Base-by-base conservation (phyloP, 495 filamentous ascomycete genomes). In the Penicillium goetzii region DNA sequence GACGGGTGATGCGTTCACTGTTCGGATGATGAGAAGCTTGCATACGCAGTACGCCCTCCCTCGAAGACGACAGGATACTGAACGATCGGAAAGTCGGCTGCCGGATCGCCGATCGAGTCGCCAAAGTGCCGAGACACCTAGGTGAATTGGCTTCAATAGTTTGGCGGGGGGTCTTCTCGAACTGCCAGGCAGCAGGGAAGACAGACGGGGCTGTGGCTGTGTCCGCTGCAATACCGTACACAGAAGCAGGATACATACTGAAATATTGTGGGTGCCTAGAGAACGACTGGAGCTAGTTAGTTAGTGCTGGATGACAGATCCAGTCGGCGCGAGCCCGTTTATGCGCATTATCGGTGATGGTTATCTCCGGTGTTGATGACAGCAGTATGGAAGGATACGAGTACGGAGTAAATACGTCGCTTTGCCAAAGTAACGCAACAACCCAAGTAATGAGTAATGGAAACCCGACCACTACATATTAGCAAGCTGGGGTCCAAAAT, bases 171-270 rank as follows among this genome's bases (percentile, higher is more conserved):
- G 54, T 26, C 14, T 59, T 63, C 59, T 25, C 34, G 64, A 34
- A 58, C 56, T 19, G 25, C 51, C 52, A 61, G 56, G 60, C 60
- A 67, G 43, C 59, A 62, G 50, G 56, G 36, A 30, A 47, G 21
- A 21, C 41, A 30, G 38, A 64, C 38, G 59, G 62, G 62, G 56
- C 43, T 68, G 68, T 70, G 68, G 62, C 62, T 65, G 68, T 63
- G 62, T 51, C n/a, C n/a, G 23, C 10, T 50, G 47, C 23, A 33
- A 47, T 25, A 7, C 34, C 17, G 36, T 43, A 36, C 55, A 40
- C 14, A 53, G n/a, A 38, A 23, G 30, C 32, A 11, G 25, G 14
- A 49, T 34, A 3, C 12, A 40, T 49, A 0, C 0, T 25, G 6
- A 21, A 47, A 5, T 47, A 47, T 43, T 28, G 54, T 49, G 52